Percentiles rank a stretch among this genome's conserved stretches.
Conservation (phyloP, 2,329 filamentous ascomycete species). For the Fusarium udum region DNA sequence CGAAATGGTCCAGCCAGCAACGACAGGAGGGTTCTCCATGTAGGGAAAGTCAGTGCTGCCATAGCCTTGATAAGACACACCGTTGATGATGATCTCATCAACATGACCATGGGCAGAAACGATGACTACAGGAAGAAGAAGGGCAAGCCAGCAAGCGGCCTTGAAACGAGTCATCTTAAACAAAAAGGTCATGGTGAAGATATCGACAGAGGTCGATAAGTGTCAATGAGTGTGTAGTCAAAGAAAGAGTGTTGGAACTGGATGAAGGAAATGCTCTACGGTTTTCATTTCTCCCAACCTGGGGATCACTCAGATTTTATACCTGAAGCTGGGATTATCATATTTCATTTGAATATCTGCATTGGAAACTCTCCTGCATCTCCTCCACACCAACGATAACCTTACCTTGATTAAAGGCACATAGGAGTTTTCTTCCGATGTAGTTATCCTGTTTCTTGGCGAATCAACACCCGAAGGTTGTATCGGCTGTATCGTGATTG, state of each 20-base stretch:
- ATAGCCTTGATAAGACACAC: slow-evolving; percentile 54
- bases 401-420: slow-evolving; percentile 12
- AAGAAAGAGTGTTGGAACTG: slow-evolving; percentile 2
- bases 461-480: slow-evolving; percentile 28
- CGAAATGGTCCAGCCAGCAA: slow-evolving; percentile 53
- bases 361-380: background rate
- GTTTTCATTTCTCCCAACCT: background rate
- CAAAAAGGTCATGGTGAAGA: slow-evolving; percentile 11
- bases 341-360: background rate
- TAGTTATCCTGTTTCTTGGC: background rate
- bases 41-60: slow-evolving; percentile 50
- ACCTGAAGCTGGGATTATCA: background rate
- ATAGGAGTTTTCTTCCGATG: slow-evolving; percentile 1
- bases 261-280: background rate
- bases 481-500: slow-evolving; percentile 35
- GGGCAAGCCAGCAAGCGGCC: slow-evolving; percentile 11
- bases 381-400: slow-evolving; percentile 26
- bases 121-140: slow-evolving; percentile 12
- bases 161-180: slow-evolving; percentile 10
- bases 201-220: background rate
- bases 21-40: slow-evolving; percentile 48
- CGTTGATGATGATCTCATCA: slow-evolving; percentile 54
- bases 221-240: slow-evolving; percentile 16
- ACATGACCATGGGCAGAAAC: slow-evolving; percentile 55
- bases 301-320: slow-evolving; percentile 19